Evolutionary conservation across 78 protist species (phyloP), one percentile per base, ranked within the genome.

Genomic region (Dictyostelium firmibasis): DNA sequence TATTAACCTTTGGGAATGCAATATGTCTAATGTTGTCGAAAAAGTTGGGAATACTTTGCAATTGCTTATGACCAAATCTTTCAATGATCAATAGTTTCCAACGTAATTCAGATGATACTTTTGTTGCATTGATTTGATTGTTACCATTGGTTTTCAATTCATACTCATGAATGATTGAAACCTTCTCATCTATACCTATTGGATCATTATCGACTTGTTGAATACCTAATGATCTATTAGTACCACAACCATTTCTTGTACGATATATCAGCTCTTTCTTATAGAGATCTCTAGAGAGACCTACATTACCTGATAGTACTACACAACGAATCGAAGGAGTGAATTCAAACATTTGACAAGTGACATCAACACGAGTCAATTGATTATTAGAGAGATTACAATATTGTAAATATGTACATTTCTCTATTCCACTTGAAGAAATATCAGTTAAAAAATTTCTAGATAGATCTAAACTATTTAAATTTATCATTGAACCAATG

Each of bases 31-130:
- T 69, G 9, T 25, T 7, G 5, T 60, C 31, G 9, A 85, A 67
- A 72, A 86, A 86, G 67, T 86, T 77, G 20, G 96, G 96, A 6
- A 84, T 85, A 33, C 77, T 86, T 44, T 74, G 85, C n/a, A 94
- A 36, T 50, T 94, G 96, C 36, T 86, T 87, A 81, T 94, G 96
- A 43, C 96, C 96, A 72, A 47, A 85, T 38, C 84, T n/a, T 69
- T 94, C 96, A 31, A 94, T 94, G n/a, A 94, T n/a, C 0, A 79
- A 27, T 10, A 93, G 4, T 38, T 60, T 74, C 91, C 89, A 85
- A 23, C 88, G 57, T 3, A 43, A 74, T 8, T 27, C 41, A 0
- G 84, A 6, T 4, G 96, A 81, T 3, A 50, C 8, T 29, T 27
- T 36, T 14, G 29, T 35, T 11, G 67, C 44, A n/a, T 5, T n/a